Percentiles rank a stretch among this genome's conserved stretches.
Evolutionary conservation across 2,329 filamentous ascomycete species (phyloP).

Genomic region (Calonectria pteridis): DNA sequence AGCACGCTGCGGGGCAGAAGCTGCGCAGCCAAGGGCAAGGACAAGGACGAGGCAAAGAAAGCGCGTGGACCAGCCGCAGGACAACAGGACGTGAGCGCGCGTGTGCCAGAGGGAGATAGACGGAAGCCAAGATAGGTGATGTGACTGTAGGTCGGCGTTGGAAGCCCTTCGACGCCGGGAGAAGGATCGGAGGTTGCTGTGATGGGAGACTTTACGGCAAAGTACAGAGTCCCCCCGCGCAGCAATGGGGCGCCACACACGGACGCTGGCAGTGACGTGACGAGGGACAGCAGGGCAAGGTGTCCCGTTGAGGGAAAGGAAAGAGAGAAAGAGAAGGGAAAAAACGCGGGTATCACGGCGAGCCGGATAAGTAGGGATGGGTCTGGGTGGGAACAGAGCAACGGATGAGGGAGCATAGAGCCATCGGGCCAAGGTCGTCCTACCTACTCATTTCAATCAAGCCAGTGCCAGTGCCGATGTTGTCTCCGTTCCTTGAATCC

Average conservation of each 20-base stretch:
- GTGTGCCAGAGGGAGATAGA: background rate
- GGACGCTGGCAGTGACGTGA: slow-evolving; percentile 10
- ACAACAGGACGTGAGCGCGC: background rate
- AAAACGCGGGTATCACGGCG: background rate
- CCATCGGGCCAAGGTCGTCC: background rate
- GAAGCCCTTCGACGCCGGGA: slow-evolving; percentile 41
- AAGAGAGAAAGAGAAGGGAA: background rate
- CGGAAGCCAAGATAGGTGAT: background rate
- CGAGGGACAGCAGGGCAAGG: background rate
- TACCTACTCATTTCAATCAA: background rate
- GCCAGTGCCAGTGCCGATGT: background rate
- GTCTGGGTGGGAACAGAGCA: background rate
- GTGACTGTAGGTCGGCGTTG: slow-evolving; percentile 20
- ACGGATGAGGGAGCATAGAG: background rate
- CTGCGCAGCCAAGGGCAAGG: background rate
- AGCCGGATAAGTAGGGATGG: background rate
- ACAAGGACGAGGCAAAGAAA: background rate
- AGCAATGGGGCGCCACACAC: slow-evolving; percentile 9
- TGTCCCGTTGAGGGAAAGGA: background rate
- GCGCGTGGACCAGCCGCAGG: background rate
- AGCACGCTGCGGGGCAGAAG: background rate
- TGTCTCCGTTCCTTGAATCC: background rate
- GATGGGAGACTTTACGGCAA: background rate
- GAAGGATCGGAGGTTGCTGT: slow-evolving; percentile 33
- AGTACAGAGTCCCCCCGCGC: slow-evolving; percentile 5